Conservation (phyloP, 2,329 filamentous ascomycete species). For the Ophiognomonia clavigignenti-juglandacearum region DNA sequence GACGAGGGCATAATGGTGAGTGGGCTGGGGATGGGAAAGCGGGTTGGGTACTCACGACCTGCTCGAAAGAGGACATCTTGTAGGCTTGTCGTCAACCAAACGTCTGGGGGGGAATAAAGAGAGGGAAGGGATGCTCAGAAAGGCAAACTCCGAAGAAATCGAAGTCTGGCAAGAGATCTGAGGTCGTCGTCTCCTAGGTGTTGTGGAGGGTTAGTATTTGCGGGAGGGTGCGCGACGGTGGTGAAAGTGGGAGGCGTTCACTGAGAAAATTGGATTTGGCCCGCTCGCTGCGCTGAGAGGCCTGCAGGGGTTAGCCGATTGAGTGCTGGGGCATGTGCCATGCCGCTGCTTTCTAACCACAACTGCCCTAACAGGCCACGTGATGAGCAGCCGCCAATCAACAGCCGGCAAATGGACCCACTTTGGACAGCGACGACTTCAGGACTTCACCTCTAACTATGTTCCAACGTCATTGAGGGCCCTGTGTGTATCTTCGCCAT, state of each 20-base stretch:
- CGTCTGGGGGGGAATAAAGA: constrained; percentile 16
- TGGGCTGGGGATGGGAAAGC: constrained; percentile 5
- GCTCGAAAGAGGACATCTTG: constrained; percentile 46
- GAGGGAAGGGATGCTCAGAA: constrained; percentile 23
- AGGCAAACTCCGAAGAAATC: constrained; percentile 11
- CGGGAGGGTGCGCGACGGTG: constrained; percentile 10
- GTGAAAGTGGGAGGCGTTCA: constrained; percentile 5
- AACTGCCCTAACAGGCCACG: too few relatives aligned
- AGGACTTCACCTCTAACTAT: too few relatives aligned
- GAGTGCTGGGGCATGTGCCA: too few relatives aligned
- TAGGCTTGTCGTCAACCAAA: constrained; percentile 20
- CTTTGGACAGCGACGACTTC: background rate
- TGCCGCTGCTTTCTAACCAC: too few relatives aligned
- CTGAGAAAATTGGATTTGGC: constrained; percentile 9
- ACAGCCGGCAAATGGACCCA: background rate
- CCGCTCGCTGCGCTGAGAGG: background rate
- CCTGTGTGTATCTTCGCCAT: too few relatives aligned
- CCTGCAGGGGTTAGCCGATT: background rate
- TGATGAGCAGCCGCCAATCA: constrained; percentile 2
- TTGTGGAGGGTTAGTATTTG: constrained; percentile 14
- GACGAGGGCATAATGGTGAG: background rate
- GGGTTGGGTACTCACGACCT: constrained; percentile 58
- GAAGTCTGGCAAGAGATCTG: constrained; percentile 15
- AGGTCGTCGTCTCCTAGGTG: constrained; percentile 13
- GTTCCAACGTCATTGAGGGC: too few relatives aligned